Base-by-base conservation (phyloP, 1,139 yeast genomes). In the Hansenula anomala region DNA sequence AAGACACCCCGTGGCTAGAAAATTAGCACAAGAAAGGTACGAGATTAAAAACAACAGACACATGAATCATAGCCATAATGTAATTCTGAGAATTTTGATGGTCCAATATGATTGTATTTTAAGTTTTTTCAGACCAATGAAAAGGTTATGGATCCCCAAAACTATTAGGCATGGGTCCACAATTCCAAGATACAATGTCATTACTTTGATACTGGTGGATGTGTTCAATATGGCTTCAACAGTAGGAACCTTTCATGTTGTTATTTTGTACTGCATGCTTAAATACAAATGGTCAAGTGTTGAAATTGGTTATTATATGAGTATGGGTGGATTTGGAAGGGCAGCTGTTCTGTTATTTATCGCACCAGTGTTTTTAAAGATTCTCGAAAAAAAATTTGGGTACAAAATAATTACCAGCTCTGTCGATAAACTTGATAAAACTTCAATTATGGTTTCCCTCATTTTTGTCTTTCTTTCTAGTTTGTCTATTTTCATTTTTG, bases 261-360 rank as follows among this genome's bases (percentile, higher is more conserved):
- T 69, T 14, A 52, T 77, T 4, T 61, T 81, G 30, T 81, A 76
- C 52, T 73, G 80, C 2, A 70, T 78, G 26, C 69, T 69, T 49
- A 56, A 51, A 28, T 81, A 72, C 52, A 51, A 67, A n/a, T 80
- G 88, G 86, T 60, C 66, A 2, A 69, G 80, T 23, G 67, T 62
- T 4, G 73, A 73, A 38, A 58, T 78, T 15, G 86, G 87, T 4
- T 66, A 69, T 43, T 65, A 74, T 39, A 58, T 81, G 50, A 73
- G 85, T 0, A 46, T 71, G 1, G 52, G 69, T 3, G 78, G 82
- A 39, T 52, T 73, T 2, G 56, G 74, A 2, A 57, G 68, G 32
- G 60, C 70, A 2, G n/a, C 59, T 1, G 57, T 65, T 0, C 51
- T 74, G n/a, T 59, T 69, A 3, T 40, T 60, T 0, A 39, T 70